These are phyloP conservation scores for Poterioochromonas sp. DNA, from an alignment of 352 stramenopile genomes.

Conservation along the genomic window DNA sequence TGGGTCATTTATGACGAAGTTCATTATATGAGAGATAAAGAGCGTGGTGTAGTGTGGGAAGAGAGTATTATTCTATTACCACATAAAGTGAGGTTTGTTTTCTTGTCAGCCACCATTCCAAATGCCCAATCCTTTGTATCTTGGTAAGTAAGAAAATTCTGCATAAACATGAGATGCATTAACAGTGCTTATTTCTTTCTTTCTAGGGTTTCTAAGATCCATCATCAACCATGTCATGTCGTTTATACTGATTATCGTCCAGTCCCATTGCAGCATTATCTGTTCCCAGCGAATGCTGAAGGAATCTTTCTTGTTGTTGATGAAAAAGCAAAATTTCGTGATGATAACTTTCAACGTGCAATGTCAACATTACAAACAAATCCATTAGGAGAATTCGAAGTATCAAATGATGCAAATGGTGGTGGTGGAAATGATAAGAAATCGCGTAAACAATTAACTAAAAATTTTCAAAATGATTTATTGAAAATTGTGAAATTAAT, in stretches of 20 bases:
- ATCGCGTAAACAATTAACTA: constrained; percentile 52
- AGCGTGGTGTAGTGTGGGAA: constrained; percentile 95
- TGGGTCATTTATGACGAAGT: constrained; percentile 99
- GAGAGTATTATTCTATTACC: constrained; percentile 97
- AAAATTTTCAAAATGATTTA: constrained; percentile 71
- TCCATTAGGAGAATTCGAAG: constrained; percentile 37
- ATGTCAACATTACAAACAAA: constrained; percentile 62
- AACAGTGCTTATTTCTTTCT: constrained; percentile 82
- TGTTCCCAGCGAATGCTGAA: constrained; percentile 89
- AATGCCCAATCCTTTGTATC: constrained; percentile 89
- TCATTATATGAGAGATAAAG: constrained; percentile 99
- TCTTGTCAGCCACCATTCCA: constrained; percentile 95
- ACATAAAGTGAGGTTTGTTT: constrained; percentile 93
- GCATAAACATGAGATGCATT: constrained; percentile 10
- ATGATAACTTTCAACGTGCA: constrained; percentile 90
- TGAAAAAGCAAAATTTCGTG: constrained; percentile 94
- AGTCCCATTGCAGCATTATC: constrained; percentile 95
- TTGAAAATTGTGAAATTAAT: constrained; percentile 96
- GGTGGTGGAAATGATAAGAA: constrained; percentile 83
- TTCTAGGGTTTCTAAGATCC: constrained; percentile 91
- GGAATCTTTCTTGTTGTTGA: constrained; percentile 97
- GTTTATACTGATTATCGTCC: constrained; percentile 99
- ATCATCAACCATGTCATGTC: constrained; percentile 98
- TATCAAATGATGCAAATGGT: too few species aligned
- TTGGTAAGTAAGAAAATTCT: constrained; percentile 15